phyloP scores from a whole-genome alignment of 1,284 basidiomycete species.

The Amylostereum areolatum region DNA sequence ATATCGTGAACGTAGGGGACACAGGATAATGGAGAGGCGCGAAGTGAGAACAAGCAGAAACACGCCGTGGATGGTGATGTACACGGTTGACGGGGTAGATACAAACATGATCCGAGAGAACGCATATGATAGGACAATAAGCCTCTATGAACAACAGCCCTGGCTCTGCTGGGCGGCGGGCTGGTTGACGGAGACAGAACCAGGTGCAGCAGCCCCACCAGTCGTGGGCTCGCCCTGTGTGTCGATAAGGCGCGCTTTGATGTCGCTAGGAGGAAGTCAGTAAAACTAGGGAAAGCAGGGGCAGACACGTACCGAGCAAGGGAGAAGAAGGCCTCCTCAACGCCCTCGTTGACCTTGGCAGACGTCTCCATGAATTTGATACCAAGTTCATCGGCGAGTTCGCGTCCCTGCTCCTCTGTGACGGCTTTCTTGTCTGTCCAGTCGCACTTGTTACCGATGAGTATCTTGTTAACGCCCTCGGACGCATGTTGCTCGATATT shows the following conservation, averaged over 20 bases:
- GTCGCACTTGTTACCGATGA: conserved; percentile 99
- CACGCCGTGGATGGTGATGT: too few species aligned
- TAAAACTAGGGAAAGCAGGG: background rate
- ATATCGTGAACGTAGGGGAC: too few species aligned
- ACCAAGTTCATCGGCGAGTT: conserved; percentile 84
- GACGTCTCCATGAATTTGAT: conserved; percentile 98
- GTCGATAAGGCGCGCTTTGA: conserved; percentile 96
- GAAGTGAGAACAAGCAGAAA: too few species aligned
- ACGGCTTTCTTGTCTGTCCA: conserved; percentile 97
- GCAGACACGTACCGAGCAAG: conserved; percentile 73
- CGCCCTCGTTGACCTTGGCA: conserved; percentile 96
- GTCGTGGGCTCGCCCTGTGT: conserved; percentile 71
- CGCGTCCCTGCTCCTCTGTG: conserved; percentile 77
- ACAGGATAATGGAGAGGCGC: too few species aligned
- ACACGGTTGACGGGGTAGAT: too few species aligned
- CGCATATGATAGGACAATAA: too few species aligned
- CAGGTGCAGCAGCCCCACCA: conserved; percentile 33
- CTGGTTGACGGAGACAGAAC: conserved; percentile 64
- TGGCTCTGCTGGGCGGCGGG: conserved; percentile 35
- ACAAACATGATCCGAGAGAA: too few species aligned
- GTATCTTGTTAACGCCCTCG: conserved; percentile 98
- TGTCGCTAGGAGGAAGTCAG: conserved; percentile 56
- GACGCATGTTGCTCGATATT: conserved; percentile 99
- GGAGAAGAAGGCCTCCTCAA: conserved; percentile 98
- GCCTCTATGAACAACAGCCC: conserved; percentile 59